Base-by-base conservation (phyloP, 345 rosid species). In the Eucalyptus polybractea region DNA sequence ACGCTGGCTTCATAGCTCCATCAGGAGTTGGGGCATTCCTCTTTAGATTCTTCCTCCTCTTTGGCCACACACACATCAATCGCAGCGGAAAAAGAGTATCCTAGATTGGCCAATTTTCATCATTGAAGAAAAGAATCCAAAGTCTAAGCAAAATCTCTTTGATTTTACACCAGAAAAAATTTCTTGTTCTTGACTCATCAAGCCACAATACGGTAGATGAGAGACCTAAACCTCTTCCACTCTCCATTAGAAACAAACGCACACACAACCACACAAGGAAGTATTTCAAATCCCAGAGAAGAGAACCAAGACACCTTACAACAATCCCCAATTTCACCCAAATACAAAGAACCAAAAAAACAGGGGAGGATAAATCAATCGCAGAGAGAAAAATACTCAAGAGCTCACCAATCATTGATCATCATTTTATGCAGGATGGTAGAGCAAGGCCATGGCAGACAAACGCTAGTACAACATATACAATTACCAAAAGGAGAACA, bases 401-500 rank as follows among this genome's bases (percentile, higher is more conserved):
- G 89, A 37, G 92, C 90, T 88, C 93, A 86, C 88, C 87, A 42
- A n/a, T 65, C 50, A 11, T 50, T 50, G 13, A 37, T 87, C 88
- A 89, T 95, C 93, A 93, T 93, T 95, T 91, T 87, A 96, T 88
- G 93, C 99, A 98, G 42, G 93, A 90, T 89, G 99, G 98, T 86
- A 98, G 95, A 69, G 94, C 89, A 72, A 93, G 88, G 80, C 99
- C 99, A 19, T 96, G 95, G 92, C 99, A 97, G 51, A 94, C 98
- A 91, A 95, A 94, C 86, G 96, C 97, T 91, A 95, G 91, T 12
- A 97, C 94, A 40, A 97, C 90, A 76, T 98, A 98, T 87, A 95
- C 88, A 89, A 98, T 90, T 92, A 95, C 90, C 7, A 97, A 86
- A 89, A 98, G 95, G 87, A 95, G 10, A 54, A 96, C 9, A 87